Evolutionary conservation across 73 alveolate genomes (phyloP).

Genomic region (Paraurostyla sp.): DNA sequence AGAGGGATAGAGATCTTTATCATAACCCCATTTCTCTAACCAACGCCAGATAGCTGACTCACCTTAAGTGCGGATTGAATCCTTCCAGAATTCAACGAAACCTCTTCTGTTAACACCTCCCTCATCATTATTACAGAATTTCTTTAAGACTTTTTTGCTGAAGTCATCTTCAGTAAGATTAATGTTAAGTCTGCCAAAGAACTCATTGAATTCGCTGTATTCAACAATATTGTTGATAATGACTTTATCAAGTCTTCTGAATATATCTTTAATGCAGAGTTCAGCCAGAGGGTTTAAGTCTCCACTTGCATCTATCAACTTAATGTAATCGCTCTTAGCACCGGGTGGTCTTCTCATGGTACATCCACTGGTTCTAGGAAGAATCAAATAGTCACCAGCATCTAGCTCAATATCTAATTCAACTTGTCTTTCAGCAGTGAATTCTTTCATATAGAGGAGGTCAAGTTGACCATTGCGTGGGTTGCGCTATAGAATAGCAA

Average conservation of each 20-base stretch:
- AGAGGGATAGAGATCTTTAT: slow-evolving; percentile 74
- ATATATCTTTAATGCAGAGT: slow-evolving; percentile 78
- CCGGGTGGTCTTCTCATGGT: slow-evolving; percentile 60
- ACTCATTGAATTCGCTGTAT: slow-evolving; percentile 78
- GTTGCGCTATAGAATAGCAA: slow-evolving; percentile 71
- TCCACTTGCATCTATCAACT: neutral
- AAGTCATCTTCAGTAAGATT: slow-evolving; percentile 64
- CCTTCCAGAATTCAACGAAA: slow-evolving; percentile 75
- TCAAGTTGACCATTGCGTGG: slow-evolving; percentile 54
- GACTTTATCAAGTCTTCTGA: slow-evolving; percentile 79
- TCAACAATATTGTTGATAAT: slow-evolving; percentile 70
- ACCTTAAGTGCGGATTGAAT: slow-evolving; percentile 58
- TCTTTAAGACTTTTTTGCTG: slow-evolving; percentile 47
- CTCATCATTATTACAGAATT: slow-evolving; percentile 62
- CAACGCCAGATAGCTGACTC: slow-evolving; percentile 64
- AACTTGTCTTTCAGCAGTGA: slow-evolving; percentile 60
- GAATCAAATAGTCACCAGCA: slow-evolving; percentile 63
- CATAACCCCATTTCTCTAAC: slow-evolving; percentile 85
- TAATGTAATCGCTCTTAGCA: slow-evolving; percentile 55
- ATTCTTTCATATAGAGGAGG: slow-evolving; percentile 60
- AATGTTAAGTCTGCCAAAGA: slow-evolving; percentile 70
- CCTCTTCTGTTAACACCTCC: slow-evolving; percentile 80
- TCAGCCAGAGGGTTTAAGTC: slow-evolving; percentile 37
- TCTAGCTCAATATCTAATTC: slow-evolving; percentile 65
- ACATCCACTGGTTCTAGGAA: slow-evolving; percentile 75